These are phyloP conservation scores for Coemansia sp. DNA, from an alignment of 192 early-diverging fungal genomes.

Conservation along the genomic window DNA sequence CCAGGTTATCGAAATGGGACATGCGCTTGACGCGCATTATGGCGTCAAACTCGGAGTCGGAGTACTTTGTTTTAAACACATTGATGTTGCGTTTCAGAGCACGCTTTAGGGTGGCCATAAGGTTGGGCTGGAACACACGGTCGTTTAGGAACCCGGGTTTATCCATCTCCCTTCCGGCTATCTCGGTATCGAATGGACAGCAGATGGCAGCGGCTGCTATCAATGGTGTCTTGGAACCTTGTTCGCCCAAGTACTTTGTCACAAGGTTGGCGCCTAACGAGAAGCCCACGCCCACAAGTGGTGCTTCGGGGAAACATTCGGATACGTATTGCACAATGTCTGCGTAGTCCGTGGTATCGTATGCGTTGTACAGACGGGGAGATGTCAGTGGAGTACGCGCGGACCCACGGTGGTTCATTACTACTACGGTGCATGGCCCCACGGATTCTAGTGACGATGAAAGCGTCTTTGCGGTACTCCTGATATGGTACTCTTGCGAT, in stretches of 20 bases:
- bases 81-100: slow-evolving; percentile 44
- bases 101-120: slow-evolving; percentile 59
- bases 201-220: slow-evolving; percentile 72
- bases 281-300: slow-evolving; percentile 77
- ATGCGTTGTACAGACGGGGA: slow-evolving; percentile 75
- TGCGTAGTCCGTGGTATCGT: slow-evolving; percentile 72
- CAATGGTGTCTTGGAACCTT: slow-evolving; percentile 67
- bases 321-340: slow-evolving; percentile 16
- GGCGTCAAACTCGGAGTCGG: slow-evolving; percentile 51
- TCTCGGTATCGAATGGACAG: slow-evolving; percentile 80
- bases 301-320: slow-evolving; percentile 57
- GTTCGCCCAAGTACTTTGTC: slow-evolving; percentile 83
- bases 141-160: slow-evolving; percentile 55
- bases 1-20: slow-evolving; percentile 74
- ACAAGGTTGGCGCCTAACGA: slow-evolving; percentile 90
- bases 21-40: slow-evolving; percentile 63
- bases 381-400: slow-evolving; percentile 49
- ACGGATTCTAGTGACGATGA: slow-evolving; percentile 18
- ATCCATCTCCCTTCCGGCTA: slow-evolving; percentile 41
- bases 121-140: slow-evolving; percentile 60
- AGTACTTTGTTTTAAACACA: slow-evolving; percentile 36
- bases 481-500: slow-evolving; percentile 86
- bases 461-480: slow-evolving; percentile 64
- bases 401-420: slow-evolving; percentile 46
- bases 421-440: slow-evolving; percentile 69